A percentile compares a stretch with the other conserved stretches of the same genome.
These are phyloP conservation scores for Cutaneotrichosporon dermatis DNA, from an alignment of 1,284 basidiomycete species.

Conservation along the genomic window DNA sequence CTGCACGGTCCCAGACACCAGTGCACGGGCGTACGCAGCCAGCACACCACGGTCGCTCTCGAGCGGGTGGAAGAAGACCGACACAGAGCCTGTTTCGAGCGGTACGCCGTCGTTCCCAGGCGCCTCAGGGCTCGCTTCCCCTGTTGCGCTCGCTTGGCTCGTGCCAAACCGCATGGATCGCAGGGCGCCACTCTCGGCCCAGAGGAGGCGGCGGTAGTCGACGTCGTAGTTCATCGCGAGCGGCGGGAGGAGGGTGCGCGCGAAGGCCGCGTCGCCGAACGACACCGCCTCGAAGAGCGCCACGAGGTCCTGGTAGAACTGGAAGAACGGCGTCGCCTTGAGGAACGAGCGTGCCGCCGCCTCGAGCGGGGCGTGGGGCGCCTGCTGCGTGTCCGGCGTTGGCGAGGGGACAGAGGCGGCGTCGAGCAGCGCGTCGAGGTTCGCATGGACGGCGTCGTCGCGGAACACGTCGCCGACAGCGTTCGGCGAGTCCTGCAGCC, in stretches of 20 bases:
- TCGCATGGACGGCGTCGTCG: constrained; percentile 54
- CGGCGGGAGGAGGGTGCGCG: constrained; percentile 69
- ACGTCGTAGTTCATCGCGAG: constrained; percentile 62
- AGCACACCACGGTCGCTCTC: constrained; percentile 67
- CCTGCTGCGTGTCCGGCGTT: neutral
- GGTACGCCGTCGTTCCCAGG: constrained; percentile 19
- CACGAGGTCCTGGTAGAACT: constrained; percentile 89
- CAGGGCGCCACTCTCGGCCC: constrained; percentile 67
- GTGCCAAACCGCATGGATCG: constrained; percentile 53
- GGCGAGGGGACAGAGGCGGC: neutral
- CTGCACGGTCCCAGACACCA: constrained; percentile 43
- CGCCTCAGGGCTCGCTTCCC: too few species aligned
- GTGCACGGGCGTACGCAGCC: constrained; percentile 50
- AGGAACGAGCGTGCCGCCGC: constrained; percentile 60
- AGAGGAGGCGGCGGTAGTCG: constrained; percentile 81
- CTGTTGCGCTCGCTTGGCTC: neutral
- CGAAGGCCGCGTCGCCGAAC: constrained; percentile 75
- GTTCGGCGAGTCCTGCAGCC: constrained; percentile 47
- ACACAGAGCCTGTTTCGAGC: constrained; percentile 46
- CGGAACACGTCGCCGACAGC: constrained; percentile 52
- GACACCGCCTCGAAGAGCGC: constrained; percentile 85
- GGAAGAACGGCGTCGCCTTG: constrained; percentile 72
- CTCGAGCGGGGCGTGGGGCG: constrained; percentile 54
- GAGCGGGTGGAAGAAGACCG: constrained; percentile 65
- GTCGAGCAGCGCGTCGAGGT: constrained; percentile 51